phyloP scores from a whole-genome alignment of 176 grass and related monocot genomes.

The Urochloa ruziziensis region DNA sequence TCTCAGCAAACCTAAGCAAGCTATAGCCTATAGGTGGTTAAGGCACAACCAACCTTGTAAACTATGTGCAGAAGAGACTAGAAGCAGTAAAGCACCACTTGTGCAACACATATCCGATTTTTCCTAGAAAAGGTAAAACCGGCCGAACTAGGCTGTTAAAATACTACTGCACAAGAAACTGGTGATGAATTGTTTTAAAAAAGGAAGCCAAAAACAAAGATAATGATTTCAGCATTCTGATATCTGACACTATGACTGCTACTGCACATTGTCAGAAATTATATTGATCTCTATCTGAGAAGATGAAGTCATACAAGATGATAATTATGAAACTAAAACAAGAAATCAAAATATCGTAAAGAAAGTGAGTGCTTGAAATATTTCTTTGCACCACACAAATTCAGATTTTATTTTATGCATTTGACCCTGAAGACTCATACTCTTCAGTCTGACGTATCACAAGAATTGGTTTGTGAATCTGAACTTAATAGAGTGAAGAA shows the following conservation, averaged over 20 bases:
- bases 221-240: conserved; percentile 4
- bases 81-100: conserved; percentile 30
- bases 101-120: not conserved
- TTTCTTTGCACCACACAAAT: not conserved
- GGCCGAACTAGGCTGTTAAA: not conserved
- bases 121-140: not conserved
- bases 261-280: not conserved
- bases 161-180: not conserved
- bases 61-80: conserved; percentile 9
- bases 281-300: not conserved
- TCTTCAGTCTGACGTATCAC: not conserved
- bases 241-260: not conserved
- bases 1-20: conserved; percentile 36
- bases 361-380: not conserved
- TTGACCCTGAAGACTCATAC: not conserved
- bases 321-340: not conserved
- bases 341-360: not conserved
- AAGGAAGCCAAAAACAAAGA: not conserved
- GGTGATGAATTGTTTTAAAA: not conserved
- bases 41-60: conserved; percentile 25
- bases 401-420: not conserved
- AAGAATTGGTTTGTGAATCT: not conserved
- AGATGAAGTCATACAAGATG: not conserved
- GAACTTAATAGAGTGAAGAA: too few species aligned
- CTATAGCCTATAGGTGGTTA: conserved; percentile 25